Conservation (phyloP, 2,329 filamentous ascomycete genomes). For the Truncatella angustata region DNA sequence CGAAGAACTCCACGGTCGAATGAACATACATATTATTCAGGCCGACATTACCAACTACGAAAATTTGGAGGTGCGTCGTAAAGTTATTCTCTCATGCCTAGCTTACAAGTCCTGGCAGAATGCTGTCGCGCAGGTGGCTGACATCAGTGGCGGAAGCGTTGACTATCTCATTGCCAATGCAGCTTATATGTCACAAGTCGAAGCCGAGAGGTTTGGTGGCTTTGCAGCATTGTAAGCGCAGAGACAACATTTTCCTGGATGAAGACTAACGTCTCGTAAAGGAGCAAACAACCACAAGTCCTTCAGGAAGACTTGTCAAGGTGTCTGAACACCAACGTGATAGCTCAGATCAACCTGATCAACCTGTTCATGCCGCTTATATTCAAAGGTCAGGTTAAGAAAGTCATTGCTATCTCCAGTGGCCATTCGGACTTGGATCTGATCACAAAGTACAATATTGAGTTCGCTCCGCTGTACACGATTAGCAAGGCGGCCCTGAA, state of each 20-base stretch:
- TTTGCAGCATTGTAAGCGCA: conserved; percentile 37
- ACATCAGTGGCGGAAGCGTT: conserved; percentile 36
- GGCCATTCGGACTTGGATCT: conserved; percentile 40
- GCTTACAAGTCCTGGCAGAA: conserved; percentile 8
- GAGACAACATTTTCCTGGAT: background rate
- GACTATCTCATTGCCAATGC: conserved; percentile 55
- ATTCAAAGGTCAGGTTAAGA: conserved; percentile 47
- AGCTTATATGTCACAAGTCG: conserved; percentile 30
- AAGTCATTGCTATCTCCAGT: conserved; percentile 48
- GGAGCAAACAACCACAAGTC: conserved; percentile 3
- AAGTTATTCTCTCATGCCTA: background rate
- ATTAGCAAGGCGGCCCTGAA: conserved; percentile 31
- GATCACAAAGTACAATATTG: conserved; percentile 22
- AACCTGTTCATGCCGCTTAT: conserved; percentile 52
- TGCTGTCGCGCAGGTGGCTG: conserved; percentile 23
- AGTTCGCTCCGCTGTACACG: conserved; percentile 44
- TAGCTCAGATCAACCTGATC: conserved; percentile 49
- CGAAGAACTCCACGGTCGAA: conserved; percentile 32
- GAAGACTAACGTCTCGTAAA: background rate
- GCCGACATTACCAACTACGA: conserved; percentile 41
- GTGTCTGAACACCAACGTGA: conserved; percentile 39
- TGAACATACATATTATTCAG: conserved; percentile 45
- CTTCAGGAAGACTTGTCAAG: conserved; percentile 12
- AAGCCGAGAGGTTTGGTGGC: conserved; percentile 21
- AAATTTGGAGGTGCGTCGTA: conserved; percentile 28